Evolutionary conservation across 2,329 filamentous ascomycete genomes (phyloP), one percentile per base, ranked within the genome.

Genomic region (Pleomassaria siparia): DNA sequence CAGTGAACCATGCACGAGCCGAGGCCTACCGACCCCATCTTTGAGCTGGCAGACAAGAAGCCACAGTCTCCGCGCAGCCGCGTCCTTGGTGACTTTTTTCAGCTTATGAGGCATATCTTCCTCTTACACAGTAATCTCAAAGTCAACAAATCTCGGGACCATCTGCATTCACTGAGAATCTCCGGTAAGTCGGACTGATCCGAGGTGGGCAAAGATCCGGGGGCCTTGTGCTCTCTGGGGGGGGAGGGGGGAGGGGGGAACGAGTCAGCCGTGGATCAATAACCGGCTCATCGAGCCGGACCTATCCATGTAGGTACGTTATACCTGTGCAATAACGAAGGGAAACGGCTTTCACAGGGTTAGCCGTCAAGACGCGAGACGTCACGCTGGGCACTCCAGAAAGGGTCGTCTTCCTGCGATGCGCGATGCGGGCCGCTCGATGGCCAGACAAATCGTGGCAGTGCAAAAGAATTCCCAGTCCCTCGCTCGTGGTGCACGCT

Each of bases 371-470:
- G 25, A 12, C 7, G 25, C 25, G 28, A 8, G 28, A 30, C 28
- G 32, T 35, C 32, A 35, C 32, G 32, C 32, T 18, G 15, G 7
- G 12, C 32, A 35, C n/a, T 35, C 32, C 7, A 4, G 32, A n/a
- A 35, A 35, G 20, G 32, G 16, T n/a, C n/a, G 24, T 29, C 11
- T 12, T 7, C n/a, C 25, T 42, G 24, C 26, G 16, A 42, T 30
- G 26, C 22, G 10, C 25, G 16, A 42, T 29, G 39, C 39, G 22
- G 24, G 39, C 25, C 39, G 39, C 24, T 29, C 7, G 7, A 35
- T 26, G 37, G 22, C 49, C 40, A 51, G 49, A 53, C 29, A 15
- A 36, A 15, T 15, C 39, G 45, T 53, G 51, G 51, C 51, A 50
- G 47, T 53, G 50, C 47, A 45, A n/a, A 24, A 26, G 32, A 4